Conservation (phyloP, 2,329 filamentous ascomycete genomes). For the Arthrobotrys conoides region DNA sequence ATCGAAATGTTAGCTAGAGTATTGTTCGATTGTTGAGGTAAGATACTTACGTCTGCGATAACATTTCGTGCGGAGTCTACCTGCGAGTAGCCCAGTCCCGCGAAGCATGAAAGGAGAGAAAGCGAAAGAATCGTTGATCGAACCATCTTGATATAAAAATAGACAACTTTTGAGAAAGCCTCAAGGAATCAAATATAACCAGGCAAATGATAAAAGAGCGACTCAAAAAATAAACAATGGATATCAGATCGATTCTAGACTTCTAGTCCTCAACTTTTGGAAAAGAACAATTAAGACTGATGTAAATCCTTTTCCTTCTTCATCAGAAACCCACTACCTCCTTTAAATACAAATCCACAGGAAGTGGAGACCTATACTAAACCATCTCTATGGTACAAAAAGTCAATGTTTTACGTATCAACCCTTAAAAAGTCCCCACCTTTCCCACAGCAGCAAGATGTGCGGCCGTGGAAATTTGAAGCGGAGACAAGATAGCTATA, state of each 20-base stretch:
- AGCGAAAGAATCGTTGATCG: slow-evolving; percentile 26
- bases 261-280: neutral
- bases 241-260: slow-evolving; percentile 17
- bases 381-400: slow-evolving; percentile 1
- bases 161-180: neutral
- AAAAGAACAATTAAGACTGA: slow-evolving; percentile 18
- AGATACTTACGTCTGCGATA: slow-evolving; percentile 25
- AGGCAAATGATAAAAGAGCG: slow-evolving; percentile 1
- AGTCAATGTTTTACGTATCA: too few relatives aligned
- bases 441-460: neutral
- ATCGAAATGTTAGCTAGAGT: neutral
- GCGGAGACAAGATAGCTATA: slow-evolving; percentile 21
- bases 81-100: slow-evolving; percentile 33
- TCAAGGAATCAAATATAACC: neutral
- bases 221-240: slow-evolving; percentile 8
- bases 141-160: slow-evolving; percentile 23
- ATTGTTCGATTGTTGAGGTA: too few relatives aligned
- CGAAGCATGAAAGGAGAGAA: slow-evolving; percentile 26
- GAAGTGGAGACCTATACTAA: slow-evolving; percentile 11
- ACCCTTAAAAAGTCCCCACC: neutral
- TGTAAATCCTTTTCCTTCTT: slow-evolving; percentile 12
- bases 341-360: slow-evolving; percentile 28
- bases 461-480: slow-evolving; percentile 26
- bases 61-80: slow-evolving; percentile 10
- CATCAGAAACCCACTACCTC: slow-evolving; percentile 10